Evolutionary conservation across 2,329 filamentous ascomycete species (phyloP), one percentile per base, ranked within the genome.

Genomic region (Monascus ruber): DNA sequence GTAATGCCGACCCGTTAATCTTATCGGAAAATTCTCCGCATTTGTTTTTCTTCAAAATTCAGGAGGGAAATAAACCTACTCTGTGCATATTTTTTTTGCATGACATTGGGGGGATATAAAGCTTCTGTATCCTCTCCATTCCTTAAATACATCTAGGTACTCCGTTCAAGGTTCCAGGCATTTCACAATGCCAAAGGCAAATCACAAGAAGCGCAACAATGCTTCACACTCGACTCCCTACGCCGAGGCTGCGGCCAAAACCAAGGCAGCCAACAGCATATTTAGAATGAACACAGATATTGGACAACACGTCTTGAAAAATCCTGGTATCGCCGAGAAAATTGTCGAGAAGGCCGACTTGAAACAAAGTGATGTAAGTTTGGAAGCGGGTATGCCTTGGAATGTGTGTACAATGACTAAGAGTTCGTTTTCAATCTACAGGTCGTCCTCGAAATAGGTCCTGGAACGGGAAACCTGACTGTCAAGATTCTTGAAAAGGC

Each of bases 251-350:
- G 59, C 64, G 33, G 56, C 64, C 38, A 76, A 76, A 59, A 55
- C 68, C 24, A 62, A 64, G 31, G 65, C 69, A 5, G 69, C 70
- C 33, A 87, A 94, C 68, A 88, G 85, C 53, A 85, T 95, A 64
- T 96, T 96, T 77, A 94, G 93, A 62, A 94, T 95, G 78, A 94
- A 94, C 71, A 91, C 83, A 52, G 77, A 89, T 61, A 77, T 91
- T 49, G 87, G 89, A 52, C 79, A 84, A 58, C 86, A 96, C 63
- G 91, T 98, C 45, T 74, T 96, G 48, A 95, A 94, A 63, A 94
- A 94, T 62, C 85, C 85, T 1, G 83, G 84, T 54, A 83, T 93
- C 36, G 83, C 84, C 4, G 79, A 84, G 56, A 79, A 79, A 37
- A 89, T 91, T 50, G 84, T 89, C 27, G 73, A 83, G 50, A 96